A percentile compares a stretch with the other conserved stretches of the same genome.
Evolutionary conservation across 768 basidiomycete species (phyloP).

Genomic region (Fistulinella prunicolor): DNA sequence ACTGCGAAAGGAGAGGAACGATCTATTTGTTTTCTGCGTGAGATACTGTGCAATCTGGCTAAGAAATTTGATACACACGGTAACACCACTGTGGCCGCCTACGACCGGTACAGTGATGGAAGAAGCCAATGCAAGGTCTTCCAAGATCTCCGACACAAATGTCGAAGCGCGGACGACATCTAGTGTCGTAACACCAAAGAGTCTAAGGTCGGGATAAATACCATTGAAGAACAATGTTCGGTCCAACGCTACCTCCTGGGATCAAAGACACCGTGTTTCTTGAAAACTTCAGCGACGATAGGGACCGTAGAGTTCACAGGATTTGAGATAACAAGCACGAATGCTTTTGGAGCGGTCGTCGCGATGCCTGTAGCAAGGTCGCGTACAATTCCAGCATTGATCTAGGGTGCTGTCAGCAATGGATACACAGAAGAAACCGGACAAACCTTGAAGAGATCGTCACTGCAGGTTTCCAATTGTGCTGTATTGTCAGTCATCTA

Average conservation of each 20-base stretch:
- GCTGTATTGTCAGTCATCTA: slow-evolving; percentile 9
- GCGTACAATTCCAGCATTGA: slow-evolving; percentile 96
- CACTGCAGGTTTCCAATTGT: slow-evolving; percentile 45
- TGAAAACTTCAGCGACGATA: slow-evolving; percentile 93
- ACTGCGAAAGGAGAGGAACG: slow-evolving; percentile 90
- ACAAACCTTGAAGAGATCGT: slow-evolving; percentile 91
- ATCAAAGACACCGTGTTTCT: slow-evolving; percentile 88
- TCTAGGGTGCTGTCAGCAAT: slow-evolving; percentile 45
- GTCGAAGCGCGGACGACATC: slow-evolving; percentile 98
- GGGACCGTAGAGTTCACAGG: slow-evolving; percentile 99
- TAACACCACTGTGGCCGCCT: slow-evolving; percentile 92
- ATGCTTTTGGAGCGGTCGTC: slow-evolving; percentile 79
- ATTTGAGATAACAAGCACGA: slow-evolving; percentile 96
- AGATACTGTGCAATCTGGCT: neutral
- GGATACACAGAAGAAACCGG: neutral
- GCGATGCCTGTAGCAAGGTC: slow-evolving; percentile 92
- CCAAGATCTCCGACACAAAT: slow-evolving; percentile 80
- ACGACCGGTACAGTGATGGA: slow-evolving; percentile 83
- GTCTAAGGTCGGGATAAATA: slow-evolving; percentile 40
- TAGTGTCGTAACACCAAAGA: slow-evolving; percentile 97
- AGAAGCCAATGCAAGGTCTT: slow-evolving; percentile 57
- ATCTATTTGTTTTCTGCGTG: slow-evolving; percentile 48
- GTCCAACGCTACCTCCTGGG: slow-evolving; percentile 68
- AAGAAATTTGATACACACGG: slow-evolving; percentile 43
- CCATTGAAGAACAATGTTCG: neutral